These are phyloP conservation scores for Aegle marmelos DNA, from an alignment of 345 rosid species.

Conservation along the genomic window DNA sequence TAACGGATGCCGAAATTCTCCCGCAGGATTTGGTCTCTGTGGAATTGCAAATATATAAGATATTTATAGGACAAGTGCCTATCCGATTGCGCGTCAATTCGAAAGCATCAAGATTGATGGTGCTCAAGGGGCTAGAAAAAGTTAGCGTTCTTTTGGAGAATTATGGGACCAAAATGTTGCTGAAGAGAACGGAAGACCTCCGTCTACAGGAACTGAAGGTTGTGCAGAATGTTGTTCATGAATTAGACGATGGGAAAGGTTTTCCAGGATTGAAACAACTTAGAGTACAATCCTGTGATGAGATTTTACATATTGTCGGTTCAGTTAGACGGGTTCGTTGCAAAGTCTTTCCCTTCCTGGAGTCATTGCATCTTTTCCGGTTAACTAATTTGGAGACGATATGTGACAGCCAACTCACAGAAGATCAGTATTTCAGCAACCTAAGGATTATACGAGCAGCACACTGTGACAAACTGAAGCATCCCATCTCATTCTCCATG, in stretches of 20 bases:
- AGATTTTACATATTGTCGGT: background rate
- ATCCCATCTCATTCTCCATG: too few relatives aligned
- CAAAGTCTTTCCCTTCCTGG: slow-evolving; percentile 4
- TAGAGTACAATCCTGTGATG: too few relatives aligned
- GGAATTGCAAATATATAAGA: background rate
- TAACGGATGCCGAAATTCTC: too few relatives aligned
- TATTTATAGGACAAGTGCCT: background rate
- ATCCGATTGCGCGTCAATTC: too few relatives aligned
- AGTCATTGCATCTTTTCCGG: background rate
- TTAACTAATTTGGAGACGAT: background rate
- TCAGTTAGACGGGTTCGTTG: background rate
- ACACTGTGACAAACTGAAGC: background rate
- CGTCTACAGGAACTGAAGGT: background rate
- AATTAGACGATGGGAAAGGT: background rate
- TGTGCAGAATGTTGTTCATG: too few relatives aligned
- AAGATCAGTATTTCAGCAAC: slow-evolving; percentile 6
- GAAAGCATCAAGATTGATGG: background rate
- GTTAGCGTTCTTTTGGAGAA: background rate
- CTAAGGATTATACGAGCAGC: background rate
- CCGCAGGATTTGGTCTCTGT: too few relatives aligned
- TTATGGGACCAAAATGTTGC: background rate
- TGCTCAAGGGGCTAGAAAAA: background rate
- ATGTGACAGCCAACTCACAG: background rate
- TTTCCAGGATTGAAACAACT: slow-evolving; percentile 1
- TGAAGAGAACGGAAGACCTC: slow-evolving; percentile 20